Conservation (phyloP, 768 basidiomycete species). For the Tricholoma hemisulphureum region DNA sequence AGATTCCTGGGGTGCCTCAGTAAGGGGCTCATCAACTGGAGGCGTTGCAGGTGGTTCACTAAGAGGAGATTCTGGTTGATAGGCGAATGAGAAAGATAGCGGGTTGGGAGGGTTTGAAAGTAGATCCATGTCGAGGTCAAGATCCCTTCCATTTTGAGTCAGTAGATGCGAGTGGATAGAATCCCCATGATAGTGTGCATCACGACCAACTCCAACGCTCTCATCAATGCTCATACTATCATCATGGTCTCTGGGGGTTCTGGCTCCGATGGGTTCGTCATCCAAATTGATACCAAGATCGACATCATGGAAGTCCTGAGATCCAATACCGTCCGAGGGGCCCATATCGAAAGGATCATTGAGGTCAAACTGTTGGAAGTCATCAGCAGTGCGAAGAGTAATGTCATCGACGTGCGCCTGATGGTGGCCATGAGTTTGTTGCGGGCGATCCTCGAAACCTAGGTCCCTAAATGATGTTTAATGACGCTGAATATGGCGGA, state of each 20-base stretch:
- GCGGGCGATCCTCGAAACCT: slow-evolving; percentile 69
- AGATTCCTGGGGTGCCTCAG: slow-evolving; percentile 38
- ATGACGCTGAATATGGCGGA: slow-evolving; percentile 9
- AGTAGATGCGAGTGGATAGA: slow-evolving; percentile 65
- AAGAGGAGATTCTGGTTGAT: slow-evolving; percentile 64
- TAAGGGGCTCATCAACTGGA: slow-evolving; percentile 55
- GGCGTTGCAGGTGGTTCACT: slow-evolving; percentile 77
- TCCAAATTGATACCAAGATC: slow-evolving; percentile 81
- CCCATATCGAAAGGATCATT: slow-evolving; percentile 80
- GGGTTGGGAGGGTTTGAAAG: slow-evolving; percentile 42
- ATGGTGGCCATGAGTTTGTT: slow-evolving; percentile 69
- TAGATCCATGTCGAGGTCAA: slow-evolving; percentile 61
- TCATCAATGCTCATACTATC: slow-evolving; percentile 56
- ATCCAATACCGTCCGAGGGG: slow-evolving; percentile 79
- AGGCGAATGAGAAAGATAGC: background rate
- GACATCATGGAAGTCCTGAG: slow-evolving; percentile 71
- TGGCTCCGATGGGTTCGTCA: slow-evolving; percentile 45
- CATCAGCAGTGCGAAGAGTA: slow-evolving; percentile 76
- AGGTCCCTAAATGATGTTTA: slow-evolving; percentile 57
- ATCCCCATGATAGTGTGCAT: slow-evolving; percentile 53
- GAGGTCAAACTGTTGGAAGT: slow-evolving; percentile 63
- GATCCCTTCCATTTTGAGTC: slow-evolving; percentile 42
- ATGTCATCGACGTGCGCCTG: slow-evolving; percentile 86
- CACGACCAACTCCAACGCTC: slow-evolving; percentile 77
- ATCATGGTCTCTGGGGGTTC: slow-evolving; percentile 35